Evolutionary conservation across 1,284 basidiomycete species (phyloP).

Genomic region (Singerocomus inundabilis): DNA sequence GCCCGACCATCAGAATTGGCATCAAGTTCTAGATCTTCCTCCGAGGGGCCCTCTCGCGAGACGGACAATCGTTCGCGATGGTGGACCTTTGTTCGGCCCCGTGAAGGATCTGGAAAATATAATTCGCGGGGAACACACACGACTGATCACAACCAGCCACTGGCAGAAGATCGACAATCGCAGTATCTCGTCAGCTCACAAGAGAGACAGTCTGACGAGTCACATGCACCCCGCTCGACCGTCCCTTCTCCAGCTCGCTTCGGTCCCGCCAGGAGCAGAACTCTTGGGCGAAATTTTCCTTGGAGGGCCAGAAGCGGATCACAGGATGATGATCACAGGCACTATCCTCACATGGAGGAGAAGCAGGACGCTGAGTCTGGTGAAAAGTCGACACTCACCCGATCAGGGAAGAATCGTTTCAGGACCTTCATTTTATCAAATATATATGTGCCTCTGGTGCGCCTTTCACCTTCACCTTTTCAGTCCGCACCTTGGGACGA

Average conservation of each 20-base stretch:
- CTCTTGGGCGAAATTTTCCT: slow-evolving; percentile 67
- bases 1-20: slow-evolving; percentile 48
- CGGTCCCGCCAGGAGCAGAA: slow-evolving; percentile 53
- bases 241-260: slow-evolving; percentile 43
- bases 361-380: slow-evolving; percentile 34
- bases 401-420: slow-evolving; percentile 50
- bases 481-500: slow-evolving; percentile 25
- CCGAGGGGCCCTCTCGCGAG: slow-evolving; percentile 35
- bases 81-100: slow-evolving; percentile 64
- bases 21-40: slow-evolving; percentile 49
- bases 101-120: slow-evolving; percentile 21
- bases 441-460: slow-evolving; percentile 72
- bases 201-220: slow-evolving; percentile 22
- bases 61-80: slow-evolving; percentile 49
- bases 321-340: slow-evolving; percentile 27
- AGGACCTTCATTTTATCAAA: slow-evolving; percentile 69
- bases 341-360: slow-evolving; percentile 35
- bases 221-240: slow-evolving; percentile 29
- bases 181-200: slow-evolving; percentile 21
- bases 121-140: slow-evolving; percentile 25
- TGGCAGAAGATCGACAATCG: slow-evolving; percentile 28
- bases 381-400: slow-evolving; percentile 41
- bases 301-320: slow-evolving; percentile 55
- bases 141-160: slow-evolving; percentile 21
- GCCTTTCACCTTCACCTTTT: slow-evolving; percentile 21